Evolutionary conservation across 75 land plant genomes (phyloP).

Genomic region (Selaginella moellendorffii): DNA sequence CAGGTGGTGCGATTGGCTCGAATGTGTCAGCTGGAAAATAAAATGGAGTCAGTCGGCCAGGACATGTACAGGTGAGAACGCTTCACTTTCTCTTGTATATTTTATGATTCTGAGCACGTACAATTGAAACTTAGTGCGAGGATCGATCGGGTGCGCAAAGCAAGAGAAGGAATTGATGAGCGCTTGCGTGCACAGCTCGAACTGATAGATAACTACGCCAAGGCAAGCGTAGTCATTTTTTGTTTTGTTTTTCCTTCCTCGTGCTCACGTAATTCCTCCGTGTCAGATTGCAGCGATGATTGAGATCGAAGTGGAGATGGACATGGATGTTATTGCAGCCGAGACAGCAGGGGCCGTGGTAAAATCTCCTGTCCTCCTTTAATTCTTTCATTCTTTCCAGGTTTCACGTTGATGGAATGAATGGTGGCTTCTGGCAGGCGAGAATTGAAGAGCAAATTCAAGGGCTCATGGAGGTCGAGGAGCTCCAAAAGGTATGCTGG

Average conservation of each 20-base stretch:
- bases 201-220: constrained; percentile 77
- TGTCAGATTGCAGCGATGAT: constrained; percentile 88
- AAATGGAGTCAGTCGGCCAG: constrained; percentile 82
- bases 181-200: constrained; percentile 58
- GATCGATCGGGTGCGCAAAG: constrained; percentile 50
- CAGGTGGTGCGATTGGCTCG: constrained; percentile 93
- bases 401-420: too few species aligned
- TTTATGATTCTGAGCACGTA: too few species aligned
- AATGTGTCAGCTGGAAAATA: constrained; percentile 90
- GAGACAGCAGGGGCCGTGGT: constrained; percentile 69
- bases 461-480: constrained; percentile 82
- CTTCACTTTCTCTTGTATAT: too few species aligned
- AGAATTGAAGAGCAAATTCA: constrained; percentile 70
- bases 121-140: constrained; percentile 56
- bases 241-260: too few species aligned
- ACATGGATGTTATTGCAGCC: constrained; percentile 79
- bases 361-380: too few species aligned
- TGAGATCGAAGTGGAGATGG: constrained; percentile 98
- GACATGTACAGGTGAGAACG: constrained; percentile 63
- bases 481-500: constrained; percentile 61
- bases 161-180: constrained; percentile 62
- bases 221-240: constrained; percentile 58
- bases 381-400: too few species aligned
- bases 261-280: constrained; percentile 2
- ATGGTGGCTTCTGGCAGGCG: too few species aligned